Conservation (phyloP, 805 yeast species). For the Torulaspora indica region DNA sequence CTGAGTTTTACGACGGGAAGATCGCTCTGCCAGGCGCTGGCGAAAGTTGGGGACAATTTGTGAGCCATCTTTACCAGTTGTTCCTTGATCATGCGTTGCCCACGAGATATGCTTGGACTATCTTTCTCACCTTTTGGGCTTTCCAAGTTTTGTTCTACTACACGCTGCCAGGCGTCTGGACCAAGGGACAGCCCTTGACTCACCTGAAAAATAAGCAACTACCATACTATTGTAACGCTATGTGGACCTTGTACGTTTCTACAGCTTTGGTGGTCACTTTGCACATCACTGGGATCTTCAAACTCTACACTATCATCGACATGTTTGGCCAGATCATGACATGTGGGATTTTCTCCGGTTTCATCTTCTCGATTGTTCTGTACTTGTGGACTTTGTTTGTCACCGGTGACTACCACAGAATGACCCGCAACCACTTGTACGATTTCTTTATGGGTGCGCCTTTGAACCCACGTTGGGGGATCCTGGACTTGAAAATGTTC, state of each 20-base stretch:
- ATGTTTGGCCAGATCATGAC: conserved; percentile 90
- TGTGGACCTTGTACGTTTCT: conserved; percentile 73
- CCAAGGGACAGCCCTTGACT: conserved; percentile 86
- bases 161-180: conserved; percentile 88
- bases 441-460: conserved; percentile 98
- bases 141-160: conserved; percentile 72
- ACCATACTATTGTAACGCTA: conserved; percentile 91
- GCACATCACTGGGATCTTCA: conserved; percentile 73
- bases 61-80: conserved; percentile 41
- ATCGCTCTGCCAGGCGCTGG: conserved; percentile 69
- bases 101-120: conserved; percentile 53
- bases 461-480: conserved; percentile 90
- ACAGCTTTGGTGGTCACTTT: conserved; percentile 52
- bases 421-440: conserved; percentile 87
- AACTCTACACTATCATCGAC: conserved; percentile 69
- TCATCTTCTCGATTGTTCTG: conserved; percentile 58
- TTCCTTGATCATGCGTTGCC: conserved; percentile 57
- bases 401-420: conserved; percentile 74
- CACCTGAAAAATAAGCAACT: conserved; percentile 77
- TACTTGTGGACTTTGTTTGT: conserved; percentile 63
- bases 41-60: conserved; percentile 48
- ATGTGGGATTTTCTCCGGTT: conserved; percentile 78
- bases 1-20: conserved; percentile 69
- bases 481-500: conserved; percentile 91
- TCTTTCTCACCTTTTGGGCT: conserved; percentile 65